Evolutionary conservation across 192 early-diverging fungal genomes (phyloP), one percentile per base, ranked within the genome.

Genomic region (Linnemannia zychae): DNA sequence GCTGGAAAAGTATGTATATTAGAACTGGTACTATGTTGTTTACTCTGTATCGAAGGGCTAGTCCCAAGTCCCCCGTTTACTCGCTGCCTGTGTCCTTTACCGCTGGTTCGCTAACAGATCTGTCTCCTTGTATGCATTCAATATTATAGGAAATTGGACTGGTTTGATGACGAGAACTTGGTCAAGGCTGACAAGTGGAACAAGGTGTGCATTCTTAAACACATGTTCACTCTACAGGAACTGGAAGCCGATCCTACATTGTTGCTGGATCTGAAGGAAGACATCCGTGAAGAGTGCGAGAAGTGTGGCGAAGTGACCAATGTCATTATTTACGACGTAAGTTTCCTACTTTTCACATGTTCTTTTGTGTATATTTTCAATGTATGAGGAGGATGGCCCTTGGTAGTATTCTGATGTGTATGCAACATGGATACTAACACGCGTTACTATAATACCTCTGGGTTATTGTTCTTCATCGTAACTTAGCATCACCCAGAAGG

Each of bases 251-350:
- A 98, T 79, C 95, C 97, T 9, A 92, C 95, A 0, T 77, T 98
- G 60, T 74, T 99, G 44, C 86, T 99, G 24, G 98, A 99, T 50
- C 88, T 99, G 74, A 96, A 98, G 66, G 94, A 98, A 52, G 98
- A 99, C 80, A 94, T 99, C 18, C 93, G 98, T 5, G 89, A 91
- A 31, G 98, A 99, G 76, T 98, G 97, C 81, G 97, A 98, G 78
- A 96, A 95, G 72, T 79, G 98, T 16, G 98, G 98, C 18, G 94
- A 95, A 68, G 97, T 99, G 4, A 98, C 98, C 28, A 98, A 97
- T 79, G 96, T 99, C 7, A 93, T 96, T 52, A 86, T 99, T 17
- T 99, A 96, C 81, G 98, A 99, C 88, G 96, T 97, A 93, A 88
- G 94, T 91, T 18, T n/a, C 2, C 4, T 18, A 0, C 16, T 38